Evolutionary conservation across 1,139 yeast genomes (phyloP).

Genomic region (Zygosaccharomyces sapae): DNA sequence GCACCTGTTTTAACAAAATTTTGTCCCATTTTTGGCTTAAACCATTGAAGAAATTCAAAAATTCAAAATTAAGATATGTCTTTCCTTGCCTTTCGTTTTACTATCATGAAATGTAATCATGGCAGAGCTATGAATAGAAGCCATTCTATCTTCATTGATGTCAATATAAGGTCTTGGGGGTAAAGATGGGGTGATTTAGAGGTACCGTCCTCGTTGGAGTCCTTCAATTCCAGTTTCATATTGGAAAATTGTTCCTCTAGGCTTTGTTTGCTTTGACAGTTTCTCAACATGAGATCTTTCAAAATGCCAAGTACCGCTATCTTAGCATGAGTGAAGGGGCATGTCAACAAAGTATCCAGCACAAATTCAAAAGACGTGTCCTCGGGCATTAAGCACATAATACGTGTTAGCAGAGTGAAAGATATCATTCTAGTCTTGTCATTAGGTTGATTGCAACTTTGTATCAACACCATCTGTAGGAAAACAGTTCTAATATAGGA

Average conservation of each 20-base stretch:
- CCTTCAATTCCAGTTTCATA: slow-evolving; percentile 12
- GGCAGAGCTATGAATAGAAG: slow-evolving; percentile 31
- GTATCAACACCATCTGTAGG: slow-evolving; percentile 44
- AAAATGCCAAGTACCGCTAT: slow-evolving; percentile 60
- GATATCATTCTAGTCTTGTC: slow-evolving; percentile 29
- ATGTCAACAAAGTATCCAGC: slow-evolving; percentile 58
- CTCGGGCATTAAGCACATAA: slow-evolving; percentile 56
- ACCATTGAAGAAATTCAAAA: slow-evolving; percentile 28
- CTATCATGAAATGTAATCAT: slow-evolving; percentile 20
- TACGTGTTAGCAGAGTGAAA: slow-evolving; percentile 51
- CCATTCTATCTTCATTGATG: slow-evolving; percentile 32
- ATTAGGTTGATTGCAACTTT: slow-evolving; percentile 37
- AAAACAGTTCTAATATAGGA: slow-evolving; percentile 38
- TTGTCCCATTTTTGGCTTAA: slow-evolving; percentile 30
- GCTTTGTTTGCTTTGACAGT: slow-evolving; percentile 11
- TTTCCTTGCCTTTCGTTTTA: slow-evolving; percentile 9
- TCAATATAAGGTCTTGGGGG: slow-evolving; percentile 31
- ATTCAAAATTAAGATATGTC: slow-evolving; percentile 22
- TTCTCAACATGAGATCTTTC: slow-evolving; percentile 53
- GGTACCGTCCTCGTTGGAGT: not conserved
- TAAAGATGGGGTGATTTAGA: slow-evolving; percentile 19
- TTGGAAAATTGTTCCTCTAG: slow-evolving; percentile 14
- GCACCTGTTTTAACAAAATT: slow-evolving; percentile 18
- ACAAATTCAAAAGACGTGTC: slow-evolving; percentile 56
- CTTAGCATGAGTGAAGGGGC: slow-evolving; percentile 63